Evolutionary conservation across 2,329 filamentous ascomycete species (phyloP), one percentile per base, ranked within the genome.

Genomic region (Penicillium sp.): DNA sequence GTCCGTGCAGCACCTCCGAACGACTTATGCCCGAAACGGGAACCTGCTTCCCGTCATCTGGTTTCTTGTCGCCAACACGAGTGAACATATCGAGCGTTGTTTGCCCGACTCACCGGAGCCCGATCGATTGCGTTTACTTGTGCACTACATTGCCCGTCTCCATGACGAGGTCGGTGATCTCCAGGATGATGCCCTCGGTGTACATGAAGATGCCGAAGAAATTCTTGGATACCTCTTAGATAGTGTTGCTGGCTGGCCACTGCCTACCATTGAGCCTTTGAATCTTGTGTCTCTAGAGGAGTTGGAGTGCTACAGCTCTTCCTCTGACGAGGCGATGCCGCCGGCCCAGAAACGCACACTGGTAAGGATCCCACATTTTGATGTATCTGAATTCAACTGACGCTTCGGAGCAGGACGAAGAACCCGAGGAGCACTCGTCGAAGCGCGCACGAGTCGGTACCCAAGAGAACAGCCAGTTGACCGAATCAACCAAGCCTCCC

Each of bases 31-130:
- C 58, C 71, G 65, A 4, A 67, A 71, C 53, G 72, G 67, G 23
- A 65, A 64, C 40, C 66, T 77, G 43, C 65, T 80, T 23, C 78
- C 78, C 3, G 74, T 79, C 41, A 70, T 81, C 45, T 75, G 76
- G 55, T 66, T 80, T 7, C 61, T 80, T 31, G 69, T 80, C 21
- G 70, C 76, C n/a, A 81, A 80, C 59, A 75, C 77, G 1, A 74
- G 73, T 40, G 78, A 81, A 57, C 78, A 81, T 62, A 74, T 80
- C 38, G 72, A 76, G 52, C 71, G 71, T 42, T 80, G 77, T 59
- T 69, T 79, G 31, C 75, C 78, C 5, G 66, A 74, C 38, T 58
- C 72, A 21, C 62, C 71, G 2, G 71, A 74, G 33, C 50, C 69
- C 3, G 70, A 75, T 42, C 69, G 67, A 27, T 66, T 78, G 25